These are phyloP conservation scores for Paracorniculantispora psalliotae DNA, from an alignment of 2,329 filamentous ascomycete species.

Conservation along the genomic window DNA sequence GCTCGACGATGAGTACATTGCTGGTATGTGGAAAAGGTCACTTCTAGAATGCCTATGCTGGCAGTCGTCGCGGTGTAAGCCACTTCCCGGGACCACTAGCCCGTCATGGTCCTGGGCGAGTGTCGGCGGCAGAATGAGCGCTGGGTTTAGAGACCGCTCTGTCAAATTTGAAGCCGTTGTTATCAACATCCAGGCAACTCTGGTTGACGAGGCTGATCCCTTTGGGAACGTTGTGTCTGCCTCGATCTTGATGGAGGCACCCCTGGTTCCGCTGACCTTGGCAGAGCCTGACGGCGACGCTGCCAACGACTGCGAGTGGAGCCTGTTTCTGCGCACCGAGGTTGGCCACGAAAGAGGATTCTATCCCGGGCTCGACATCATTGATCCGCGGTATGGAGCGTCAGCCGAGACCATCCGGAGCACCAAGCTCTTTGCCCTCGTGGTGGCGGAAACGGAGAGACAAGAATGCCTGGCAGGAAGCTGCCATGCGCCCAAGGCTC, in stretches of 20 bases:
- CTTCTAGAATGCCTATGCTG: constrained; percentile 1
- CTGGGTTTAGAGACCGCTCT: background rate
- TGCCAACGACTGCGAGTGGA: too few relatives aligned
- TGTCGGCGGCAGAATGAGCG: background rate
- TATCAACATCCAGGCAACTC: background rate
- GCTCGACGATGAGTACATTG: background rate
- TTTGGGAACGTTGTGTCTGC: background rate
- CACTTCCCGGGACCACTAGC: background rate
- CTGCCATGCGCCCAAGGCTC: background rate
- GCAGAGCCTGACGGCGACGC: background rate
- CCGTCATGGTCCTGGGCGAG: constrained; percentile 7
- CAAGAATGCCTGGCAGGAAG: background rate
- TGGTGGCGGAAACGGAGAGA: background rate
- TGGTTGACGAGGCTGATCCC: background rate
- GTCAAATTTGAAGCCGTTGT: background rate
- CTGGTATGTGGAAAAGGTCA: background rate
- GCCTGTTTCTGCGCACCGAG: background rate
- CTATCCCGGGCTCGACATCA: background rate
- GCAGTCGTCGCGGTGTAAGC: background rate
- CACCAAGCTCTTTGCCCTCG: background rate
- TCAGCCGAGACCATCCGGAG: background rate
- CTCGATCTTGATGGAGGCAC: background rate
- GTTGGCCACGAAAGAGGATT: background rate
- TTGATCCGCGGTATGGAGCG: background rate
- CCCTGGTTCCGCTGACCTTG: background rate